Evolutionary conservation across 768 basidiomycete species (phyloP).

Genomic region (Clitopilus passeckerianus): DNA sequence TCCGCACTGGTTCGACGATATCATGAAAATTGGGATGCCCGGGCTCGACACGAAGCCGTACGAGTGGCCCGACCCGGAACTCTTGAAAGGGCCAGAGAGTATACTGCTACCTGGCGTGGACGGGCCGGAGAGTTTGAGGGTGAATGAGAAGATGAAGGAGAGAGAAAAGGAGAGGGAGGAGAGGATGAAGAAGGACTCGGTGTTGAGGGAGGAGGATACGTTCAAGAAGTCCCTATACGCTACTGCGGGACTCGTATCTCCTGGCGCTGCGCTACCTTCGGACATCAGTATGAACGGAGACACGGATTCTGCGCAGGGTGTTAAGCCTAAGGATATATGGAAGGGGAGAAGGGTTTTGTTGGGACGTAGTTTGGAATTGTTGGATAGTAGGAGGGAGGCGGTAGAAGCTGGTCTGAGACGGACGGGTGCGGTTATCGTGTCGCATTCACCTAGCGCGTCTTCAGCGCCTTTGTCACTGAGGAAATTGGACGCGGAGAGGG

Average conservation of each 20-base stretch:
- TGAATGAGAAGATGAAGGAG: conserved; percentile 19
- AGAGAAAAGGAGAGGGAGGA: conserved; percentile 17
- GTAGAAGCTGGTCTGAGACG: conserved; percentile 56
- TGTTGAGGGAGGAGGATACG: conserved; percentile 19
- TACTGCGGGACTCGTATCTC: conserved; percentile 19
- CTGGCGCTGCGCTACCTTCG: conserved; percentile 7
- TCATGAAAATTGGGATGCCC: conserved; percentile 49
- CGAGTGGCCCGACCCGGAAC: conserved; percentile 68
- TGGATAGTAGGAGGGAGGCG: conserved; percentile 39
- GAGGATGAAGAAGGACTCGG: conserved; percentile 12
- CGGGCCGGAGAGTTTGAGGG: conserved; percentile 8
- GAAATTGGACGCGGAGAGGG: conserved; percentile 16
- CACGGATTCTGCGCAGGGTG: conserved; percentile 2
- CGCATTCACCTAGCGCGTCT: conserved; percentile 13
- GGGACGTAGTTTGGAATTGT: conserved; percentile 51
- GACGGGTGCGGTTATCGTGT: conserved; percentile 52
- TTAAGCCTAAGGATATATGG: conserved; percentile 44
- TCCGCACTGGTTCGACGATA: conserved; percentile 92
- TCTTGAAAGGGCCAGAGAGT: conserved; percentile 28
- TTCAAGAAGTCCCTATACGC: conserved; percentile 25
- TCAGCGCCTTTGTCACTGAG: conserved; percentile 5
- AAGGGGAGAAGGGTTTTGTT: conserved; percentile 56
- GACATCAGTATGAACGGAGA: conserved; percentile 5
- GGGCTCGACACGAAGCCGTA: conserved; percentile 51
- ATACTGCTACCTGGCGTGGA: background rate